A percentile compares a stretch with the other conserved stretches of the same genome.
Conservation (phyloP, 208 protist species). For the Balamuthia mandrillaris region DNA sequence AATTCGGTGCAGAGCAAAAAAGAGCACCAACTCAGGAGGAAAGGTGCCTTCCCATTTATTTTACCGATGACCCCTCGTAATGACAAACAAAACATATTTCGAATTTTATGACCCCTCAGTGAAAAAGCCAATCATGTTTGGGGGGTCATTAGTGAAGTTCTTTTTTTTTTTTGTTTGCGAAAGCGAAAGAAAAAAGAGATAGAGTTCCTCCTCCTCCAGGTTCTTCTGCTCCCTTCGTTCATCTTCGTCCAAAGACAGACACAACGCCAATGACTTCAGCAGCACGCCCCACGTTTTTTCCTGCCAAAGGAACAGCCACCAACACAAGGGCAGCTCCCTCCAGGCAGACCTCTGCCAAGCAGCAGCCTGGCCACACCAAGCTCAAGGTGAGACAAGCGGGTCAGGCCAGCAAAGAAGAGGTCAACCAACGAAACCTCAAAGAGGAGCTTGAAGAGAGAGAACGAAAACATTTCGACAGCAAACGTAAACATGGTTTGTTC, state of each 20-base stretch:
- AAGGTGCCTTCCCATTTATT: no score
- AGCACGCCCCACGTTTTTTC: conserved; percentile 23
- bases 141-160: no score
- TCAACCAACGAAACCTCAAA: conserved; percentile 45
- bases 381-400: conserved; percentile 51
- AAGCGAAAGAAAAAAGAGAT: no score
- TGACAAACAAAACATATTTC: no score
- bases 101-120: no score
- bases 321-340: conserved; percentile 46
- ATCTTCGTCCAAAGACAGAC: neutral
- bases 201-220: no score
- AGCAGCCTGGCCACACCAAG: conserved; percentile 50
- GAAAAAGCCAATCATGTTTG: no score
- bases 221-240: no score
- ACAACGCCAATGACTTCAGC: conserved; percentile 42
- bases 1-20: no score
- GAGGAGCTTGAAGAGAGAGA: conserved; percentile 42
- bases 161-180: no score
- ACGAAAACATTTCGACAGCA: conserved; percentile 4
- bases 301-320: conserved; percentile 43
- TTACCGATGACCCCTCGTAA: no score
- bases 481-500: neutral
- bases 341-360: conserved; percentile 52
- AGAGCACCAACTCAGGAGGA: no score
- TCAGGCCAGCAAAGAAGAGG: conserved; percentile 39